Conservation (phyloP, 2,329 filamentous ascomycete genomes). For the Alternaria conjuncta region DNA sequence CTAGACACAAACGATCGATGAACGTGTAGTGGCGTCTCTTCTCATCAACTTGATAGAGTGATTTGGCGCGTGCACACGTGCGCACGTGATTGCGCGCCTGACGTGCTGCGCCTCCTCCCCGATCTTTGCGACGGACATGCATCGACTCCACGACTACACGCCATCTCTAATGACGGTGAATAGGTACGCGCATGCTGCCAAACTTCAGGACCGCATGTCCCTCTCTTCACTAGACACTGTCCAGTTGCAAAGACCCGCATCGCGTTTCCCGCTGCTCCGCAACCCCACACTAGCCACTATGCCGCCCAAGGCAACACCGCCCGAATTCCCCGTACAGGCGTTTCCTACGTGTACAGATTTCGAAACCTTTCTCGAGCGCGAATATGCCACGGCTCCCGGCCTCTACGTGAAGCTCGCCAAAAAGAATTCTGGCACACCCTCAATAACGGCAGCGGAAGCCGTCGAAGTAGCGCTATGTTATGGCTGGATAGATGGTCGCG, state of each 20-base stretch:
- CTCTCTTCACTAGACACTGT: not conserved
- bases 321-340: slow-evolving; percentile 11
- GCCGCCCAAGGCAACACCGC: slow-evolving; percentile 4
- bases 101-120: not conserved
- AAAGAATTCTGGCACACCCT: slow-evolving; percentile 53
- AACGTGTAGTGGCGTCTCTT: not conserved
- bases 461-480: slow-evolving; percentile 65
- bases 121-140: not conserved
- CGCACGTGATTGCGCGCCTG: not conserved
- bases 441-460: slow-evolving; percentile 57
- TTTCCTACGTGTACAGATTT: slow-evolving; percentile 16
- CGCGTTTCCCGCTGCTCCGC: not conserved
- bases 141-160: not conserved
- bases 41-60: not conserved
- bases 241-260: not conserved
- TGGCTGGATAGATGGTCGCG: slow-evolving; percentile 69
- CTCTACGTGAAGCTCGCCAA: slow-evolving; percentile 60
- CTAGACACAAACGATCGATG: not conserved
- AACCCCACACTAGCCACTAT: not conserved
- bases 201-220: not conserved
- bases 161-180: not conserved
- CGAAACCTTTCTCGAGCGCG: slow-evolving; percentile 42
- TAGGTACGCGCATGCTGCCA: not conserved
- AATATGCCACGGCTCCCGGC: slow-evolving; percentile 45
- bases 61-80: not conserved